A percentile compares a stretch with the other conserved stretches of the same genome.
phyloP scores from a whole-genome alignment of 169 alveolate genomes.

The Eimeria acervulina region DNA sequence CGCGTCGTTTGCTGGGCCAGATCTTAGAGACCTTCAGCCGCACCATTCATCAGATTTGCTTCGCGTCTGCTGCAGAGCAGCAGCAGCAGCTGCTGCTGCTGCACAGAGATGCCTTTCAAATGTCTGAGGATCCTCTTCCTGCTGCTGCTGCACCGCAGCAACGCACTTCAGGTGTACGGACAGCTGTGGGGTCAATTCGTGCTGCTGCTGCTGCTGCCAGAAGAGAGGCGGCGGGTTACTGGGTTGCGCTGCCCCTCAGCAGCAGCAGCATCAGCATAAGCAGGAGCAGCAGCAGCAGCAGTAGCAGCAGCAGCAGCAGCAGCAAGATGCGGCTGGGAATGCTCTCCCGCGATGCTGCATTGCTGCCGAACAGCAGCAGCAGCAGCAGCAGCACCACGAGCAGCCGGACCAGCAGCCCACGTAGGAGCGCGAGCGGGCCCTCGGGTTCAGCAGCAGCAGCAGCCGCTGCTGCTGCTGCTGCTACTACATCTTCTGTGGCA shows the following conservation, averaged over 20 bases:
- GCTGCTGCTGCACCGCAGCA: slow-evolving; percentile 20
- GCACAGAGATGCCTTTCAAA: slow-evolving; percentile 48
- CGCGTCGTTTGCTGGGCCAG: slow-evolving; percentile 10
- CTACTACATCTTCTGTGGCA: not conserved
- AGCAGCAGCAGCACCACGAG: slow-evolving; percentile 38
- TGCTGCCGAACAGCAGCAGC: slow-evolving; percentile 25
- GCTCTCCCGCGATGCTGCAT: not conserved
- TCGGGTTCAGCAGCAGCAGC: not conserved
- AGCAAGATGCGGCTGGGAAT: not conserved
- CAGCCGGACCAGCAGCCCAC: slow-evolving; percentile 24
- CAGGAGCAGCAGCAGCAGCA: slow-evolving; percentile 20
- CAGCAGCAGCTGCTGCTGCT: slow-evolving; percentile 22
- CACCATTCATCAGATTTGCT: slow-evolving; percentile 9
- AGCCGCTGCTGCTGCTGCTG: slow-evolving; percentile 30
- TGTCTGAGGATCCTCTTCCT: not conserved
- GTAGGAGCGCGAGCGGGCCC: not conserved
- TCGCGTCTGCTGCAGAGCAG: not conserved
- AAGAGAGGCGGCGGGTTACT: not conserved
- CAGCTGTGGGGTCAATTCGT: not conserved
- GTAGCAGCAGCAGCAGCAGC: slow-evolving; percentile 41
- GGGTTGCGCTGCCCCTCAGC: slow-evolving; percentile 22
- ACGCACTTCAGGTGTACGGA: slow-evolving; percentile 19
- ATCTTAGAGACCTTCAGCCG: slow-evolving; percentile 53
- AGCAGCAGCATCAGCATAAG: slow-evolving; percentile 3
- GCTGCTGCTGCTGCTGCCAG: slow-evolving; percentile 1